Evolutionary conservation across 2,329 filamentous ascomycete genomes (phyloP).

Genomic region (Fusarium neocosmosporiellum): DNA sequence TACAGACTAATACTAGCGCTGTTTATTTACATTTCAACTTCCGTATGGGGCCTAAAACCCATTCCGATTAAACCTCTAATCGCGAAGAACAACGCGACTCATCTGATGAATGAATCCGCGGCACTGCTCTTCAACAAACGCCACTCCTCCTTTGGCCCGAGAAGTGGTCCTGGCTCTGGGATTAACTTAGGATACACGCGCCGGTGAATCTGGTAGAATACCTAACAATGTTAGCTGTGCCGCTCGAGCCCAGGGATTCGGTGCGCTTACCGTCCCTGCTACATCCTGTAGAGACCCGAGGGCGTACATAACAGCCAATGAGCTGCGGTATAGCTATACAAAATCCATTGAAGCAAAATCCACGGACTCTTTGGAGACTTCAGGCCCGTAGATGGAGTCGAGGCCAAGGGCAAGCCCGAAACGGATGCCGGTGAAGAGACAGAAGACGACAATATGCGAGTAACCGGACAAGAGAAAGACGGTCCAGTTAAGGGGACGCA

Average conservation of each 20-base stretch:
- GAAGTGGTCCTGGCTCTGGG: not conserved
- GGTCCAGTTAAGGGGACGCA: too few species aligned
- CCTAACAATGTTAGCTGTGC: not conserved
- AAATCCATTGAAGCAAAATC: not conserved
- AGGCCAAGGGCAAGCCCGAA: not conserved
- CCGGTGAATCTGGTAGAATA: not conserved
- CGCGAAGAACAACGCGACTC: too few species aligned
- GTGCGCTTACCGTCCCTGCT: not conserved
- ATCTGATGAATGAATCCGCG: not conserved
- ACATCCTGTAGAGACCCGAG: not conserved
- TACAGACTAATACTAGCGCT: too few species aligned
- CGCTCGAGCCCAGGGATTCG: not conserved
- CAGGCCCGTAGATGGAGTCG: not conserved
- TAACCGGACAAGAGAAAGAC: too few species aligned
- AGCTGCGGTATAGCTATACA: not conserved
- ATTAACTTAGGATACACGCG: not conserved
- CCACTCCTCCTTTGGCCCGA: not conserved
- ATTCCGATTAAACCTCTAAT: too few species aligned
- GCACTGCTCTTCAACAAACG: not conserved
- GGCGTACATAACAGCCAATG: not conserved
- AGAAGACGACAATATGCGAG: not conserved
- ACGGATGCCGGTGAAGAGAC: not conserved
- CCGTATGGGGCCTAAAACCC: not conserved
- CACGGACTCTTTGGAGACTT: not conserved
- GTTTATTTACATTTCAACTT: not conserved